Base-by-base conservation (phyloP, 345 rosid species). In the Microcos paniculata region DNA sequence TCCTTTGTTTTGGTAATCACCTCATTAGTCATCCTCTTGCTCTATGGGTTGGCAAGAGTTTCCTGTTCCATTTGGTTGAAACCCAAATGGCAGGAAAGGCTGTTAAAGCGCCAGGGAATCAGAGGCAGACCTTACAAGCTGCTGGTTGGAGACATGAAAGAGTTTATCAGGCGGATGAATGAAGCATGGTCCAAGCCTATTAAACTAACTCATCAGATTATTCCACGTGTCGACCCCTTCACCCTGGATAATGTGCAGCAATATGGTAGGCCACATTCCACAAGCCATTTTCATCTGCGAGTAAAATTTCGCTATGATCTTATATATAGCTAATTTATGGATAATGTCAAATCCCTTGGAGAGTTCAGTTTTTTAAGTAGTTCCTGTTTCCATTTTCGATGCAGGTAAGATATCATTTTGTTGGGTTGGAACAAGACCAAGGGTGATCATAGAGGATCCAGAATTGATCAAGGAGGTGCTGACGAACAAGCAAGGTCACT, bases 371-470 rank as follows among this genome's bases (percentile, higher is more conserved):
- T 56, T 23, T 8, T 13, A n/a, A 55, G 21, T 13, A 35, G 21
- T n/a, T 70, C 19, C 2, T 19, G 19, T 31, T 65, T 35, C 38
- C 30, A 9, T 31, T 0, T 67, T 11, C 26, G 13, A 49, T 72
- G 15, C 88, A 87, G 93, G 93, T 52, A 80, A 86, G n/a, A 64
- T 80, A 53, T 80, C 85, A 16, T 48, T 80, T 38, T 77, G 58
- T 65, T 89, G 93, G 93, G 4, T 14, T 21, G 85, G 88, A 43
- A 82, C 78, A 56, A 79, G 78, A 10, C 88, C 93, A 14, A 80
- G 81, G 80, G 10, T 89, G 84, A 71, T 86, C 70, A 64, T 84
- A 31, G 62, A 61, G 28, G 91, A 89, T 59, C 84, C 85, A 2
- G 83, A 77, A 58, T 26, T 87, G 77, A 74, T 84, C 73, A 83